A percentile compares a stretch with the other conserved stretches of the same genome.
phyloP scores from a whole-genome alignment of 2,329 filamentous ascomycete genomes.

The Colletotrichum lini region DNA sequence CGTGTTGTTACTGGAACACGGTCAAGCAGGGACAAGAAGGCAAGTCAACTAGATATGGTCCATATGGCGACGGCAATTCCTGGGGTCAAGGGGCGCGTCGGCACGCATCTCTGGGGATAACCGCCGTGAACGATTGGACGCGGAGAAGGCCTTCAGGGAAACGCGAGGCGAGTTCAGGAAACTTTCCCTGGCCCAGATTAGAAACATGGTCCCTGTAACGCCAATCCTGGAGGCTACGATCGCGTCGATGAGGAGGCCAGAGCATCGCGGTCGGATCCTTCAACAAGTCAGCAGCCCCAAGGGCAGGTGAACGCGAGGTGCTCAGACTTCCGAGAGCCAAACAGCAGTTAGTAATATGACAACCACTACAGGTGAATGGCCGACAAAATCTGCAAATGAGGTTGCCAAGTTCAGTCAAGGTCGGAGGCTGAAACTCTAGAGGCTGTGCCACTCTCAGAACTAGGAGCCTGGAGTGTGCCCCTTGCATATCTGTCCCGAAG shows the following conservation, averaged over 20 bases:
- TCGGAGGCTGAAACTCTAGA: conserved; percentile 41
- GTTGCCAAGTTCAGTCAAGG: conserved; percentile 39
- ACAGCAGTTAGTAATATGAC: conserved; percentile 20
- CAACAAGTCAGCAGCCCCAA: conserved; percentile 21
- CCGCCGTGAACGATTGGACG: conserved; percentile 30
- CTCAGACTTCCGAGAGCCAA: conserved; percentile 31
- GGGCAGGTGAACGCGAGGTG: conserved; percentile 39
- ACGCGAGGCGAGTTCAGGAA: conserved; percentile 38
- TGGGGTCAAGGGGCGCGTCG: conserved; percentile 16
- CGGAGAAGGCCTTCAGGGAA: conserved; percentile 25
- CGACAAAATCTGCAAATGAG: conserved; percentile 27
- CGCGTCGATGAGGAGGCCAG: conserved; percentile 27
- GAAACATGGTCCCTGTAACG: conserved; percentile 36
- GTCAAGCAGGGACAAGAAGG: background rate
- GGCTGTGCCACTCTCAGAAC: conserved; percentile 27
- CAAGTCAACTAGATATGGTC: conserved; percentile 24
- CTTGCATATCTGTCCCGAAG: conserved; percentile 35
- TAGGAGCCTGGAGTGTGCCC: conserved; percentile 31
- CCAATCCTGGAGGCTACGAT: conserved; percentile 22
- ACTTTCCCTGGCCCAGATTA: conserved; percentile 20
- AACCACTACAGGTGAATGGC: conserved; percentile 3
- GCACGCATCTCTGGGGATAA: conserved; percentile 26
- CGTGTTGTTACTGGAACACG: background rate
- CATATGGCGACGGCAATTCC: conserved; percentile 20
- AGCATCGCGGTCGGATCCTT: conserved; percentile 32